A percentile compares a stretch with the other conserved stretches of the same genome.
phyloP scores from a whole-genome alignment of 495 filamentous ascomycete genomes.

The Penicillium taxi region DNA sequence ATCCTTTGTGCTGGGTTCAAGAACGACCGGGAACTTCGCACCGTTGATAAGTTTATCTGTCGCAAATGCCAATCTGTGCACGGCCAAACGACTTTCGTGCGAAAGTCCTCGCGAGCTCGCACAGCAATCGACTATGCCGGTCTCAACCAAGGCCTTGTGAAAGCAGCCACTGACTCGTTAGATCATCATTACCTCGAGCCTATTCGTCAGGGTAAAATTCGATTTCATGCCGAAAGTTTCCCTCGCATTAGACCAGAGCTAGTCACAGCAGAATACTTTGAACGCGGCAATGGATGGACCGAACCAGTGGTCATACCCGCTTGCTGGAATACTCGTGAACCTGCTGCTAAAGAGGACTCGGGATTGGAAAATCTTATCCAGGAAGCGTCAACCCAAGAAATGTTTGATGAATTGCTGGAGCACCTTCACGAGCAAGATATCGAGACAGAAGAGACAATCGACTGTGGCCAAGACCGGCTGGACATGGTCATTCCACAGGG shows the following conservation, averaged over 20 bases:
- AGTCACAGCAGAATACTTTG: conserved; percentile 59
- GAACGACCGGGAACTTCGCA: conserved; percentile 58
- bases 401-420: conserved; percentile 43
- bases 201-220: conserved; percentile 59
- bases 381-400: conserved; percentile 34
- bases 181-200: conserved; percentile 69
- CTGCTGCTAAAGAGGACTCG: conserved; percentile 13
- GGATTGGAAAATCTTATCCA: conserved; percentile 29
- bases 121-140: conserved; percentile 70
- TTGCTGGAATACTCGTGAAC: conserved; percentile 51
- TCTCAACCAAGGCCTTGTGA: conserved; percentile 64
- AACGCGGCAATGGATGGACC: conserved; percentile 57
- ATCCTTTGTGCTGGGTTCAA: conserved; percentile 66
- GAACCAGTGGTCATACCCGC: conserved; percentile 68
- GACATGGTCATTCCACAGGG: conserved; percentile 69
- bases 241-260: conserved; percentile 61
- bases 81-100: conserved; percentile 58
- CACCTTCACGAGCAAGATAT: conserved; percentile 27
- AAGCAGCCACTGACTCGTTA: conserved; percentile 57
- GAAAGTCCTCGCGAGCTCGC: conserved; percentile 57
- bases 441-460: conserved; percentile 41
- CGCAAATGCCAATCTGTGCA: conserved; percentile 48
- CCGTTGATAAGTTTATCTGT: conserved; percentile 68
- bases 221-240: conserved; percentile 56
- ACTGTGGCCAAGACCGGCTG: conserved; percentile 57